Evolutionary conservation across 1,139 yeast species (phyloP).

Genomic region (Suhomyces wounanorum): DNA sequence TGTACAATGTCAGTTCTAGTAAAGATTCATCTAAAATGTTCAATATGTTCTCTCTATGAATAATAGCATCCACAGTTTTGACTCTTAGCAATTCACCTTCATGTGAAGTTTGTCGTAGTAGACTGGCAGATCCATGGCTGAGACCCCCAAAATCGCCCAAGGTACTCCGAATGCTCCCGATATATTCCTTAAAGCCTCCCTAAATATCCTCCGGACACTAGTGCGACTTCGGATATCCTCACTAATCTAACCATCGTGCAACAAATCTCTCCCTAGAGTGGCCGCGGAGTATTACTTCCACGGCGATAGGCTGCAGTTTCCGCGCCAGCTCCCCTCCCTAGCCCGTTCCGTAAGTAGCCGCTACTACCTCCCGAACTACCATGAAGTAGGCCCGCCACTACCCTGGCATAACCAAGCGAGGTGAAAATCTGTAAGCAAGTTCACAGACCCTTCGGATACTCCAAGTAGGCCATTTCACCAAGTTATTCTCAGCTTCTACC

Average conservation of each 20-base stretch:
- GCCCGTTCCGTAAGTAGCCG: neutral
- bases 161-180: no score
- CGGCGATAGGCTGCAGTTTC: neutral
- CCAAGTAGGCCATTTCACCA: neutral
- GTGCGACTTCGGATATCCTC: neutral
- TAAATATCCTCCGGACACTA: neutral
- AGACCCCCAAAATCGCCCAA: no score
- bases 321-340: neutral
- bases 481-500: neutral
- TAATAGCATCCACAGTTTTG: no score
- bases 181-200: neutral
- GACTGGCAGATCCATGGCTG: no score
- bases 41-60: no score
- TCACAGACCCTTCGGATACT: constrained; percentile 1
- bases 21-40: no score
- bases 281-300: neutral
- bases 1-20: no score
- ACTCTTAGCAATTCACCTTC: no score
- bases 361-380: neutral
- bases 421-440: neutral
- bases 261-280: neutral
- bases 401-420: constrained; percentile 6
- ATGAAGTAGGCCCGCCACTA: neutral
- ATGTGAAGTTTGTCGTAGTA: no score
- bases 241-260: neutral